Evolutionary conservation across 805 yeast genomes (phyloP).

Genomic region (Teunomyces kruisii): DNA sequence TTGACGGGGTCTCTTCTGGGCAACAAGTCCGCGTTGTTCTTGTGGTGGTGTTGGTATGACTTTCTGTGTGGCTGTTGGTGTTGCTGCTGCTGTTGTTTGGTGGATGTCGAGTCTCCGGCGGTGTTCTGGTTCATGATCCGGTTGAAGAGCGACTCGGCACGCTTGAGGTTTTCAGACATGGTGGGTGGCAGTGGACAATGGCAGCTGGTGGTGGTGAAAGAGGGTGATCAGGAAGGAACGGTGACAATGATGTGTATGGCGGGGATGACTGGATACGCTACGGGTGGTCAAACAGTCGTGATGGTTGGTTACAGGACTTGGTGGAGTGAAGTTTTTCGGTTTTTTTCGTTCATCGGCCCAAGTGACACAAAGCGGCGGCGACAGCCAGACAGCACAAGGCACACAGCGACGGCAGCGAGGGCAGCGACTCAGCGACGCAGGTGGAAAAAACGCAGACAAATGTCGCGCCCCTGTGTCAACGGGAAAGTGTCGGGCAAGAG

Average conservation of each 20-base stretch:
- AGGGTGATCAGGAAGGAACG: not conserved
- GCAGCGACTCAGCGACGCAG: too few species aligned
- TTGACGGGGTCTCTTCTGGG: conserved; percentile 38
- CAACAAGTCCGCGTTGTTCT: conserved; percentile 17
- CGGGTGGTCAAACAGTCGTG: not conserved
- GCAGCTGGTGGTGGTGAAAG: not conserved
- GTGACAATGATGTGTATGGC: not conserved
- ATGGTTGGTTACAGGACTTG: not conserved
- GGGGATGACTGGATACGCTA: not conserved
- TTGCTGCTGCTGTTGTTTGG: not conserved
- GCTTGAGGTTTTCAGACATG: conserved; percentile 47
- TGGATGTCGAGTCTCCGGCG: conserved; percentile 6
- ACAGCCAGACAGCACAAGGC: too few species aligned
- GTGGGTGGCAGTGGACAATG: not conserved
- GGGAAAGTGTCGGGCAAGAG: too few species aligned
- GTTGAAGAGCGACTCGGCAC: conserved; percentile 47
- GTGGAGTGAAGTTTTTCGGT: not conserved
- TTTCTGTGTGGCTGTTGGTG: not conserved
- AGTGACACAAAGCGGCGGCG: not conserved
- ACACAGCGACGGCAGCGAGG: too few species aligned
- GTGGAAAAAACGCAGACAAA: too few species aligned
- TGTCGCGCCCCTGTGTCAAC: too few species aligned
- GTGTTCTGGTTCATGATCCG: conserved; percentile 44
- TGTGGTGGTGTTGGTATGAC: conserved; percentile 5
- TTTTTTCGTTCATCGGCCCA: not conserved